Evolutionary conservation across 2,329 filamentous ascomycete species (phyloP).

Genomic region (Claviceps quebecensis): DNA sequence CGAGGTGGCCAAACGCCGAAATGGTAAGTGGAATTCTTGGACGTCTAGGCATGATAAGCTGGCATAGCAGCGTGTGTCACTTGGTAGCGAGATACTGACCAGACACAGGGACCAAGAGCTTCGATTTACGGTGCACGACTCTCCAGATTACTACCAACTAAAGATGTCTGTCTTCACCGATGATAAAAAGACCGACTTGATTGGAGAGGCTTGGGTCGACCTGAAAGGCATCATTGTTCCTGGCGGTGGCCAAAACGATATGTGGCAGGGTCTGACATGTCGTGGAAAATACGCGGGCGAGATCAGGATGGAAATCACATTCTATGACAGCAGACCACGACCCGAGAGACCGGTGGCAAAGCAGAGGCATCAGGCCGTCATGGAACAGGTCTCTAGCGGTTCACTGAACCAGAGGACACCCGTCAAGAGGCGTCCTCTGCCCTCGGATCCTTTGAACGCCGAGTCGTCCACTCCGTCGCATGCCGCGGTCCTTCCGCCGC

Average conservation of each 20-base stretch:
- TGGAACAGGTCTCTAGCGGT: conserved; percentile 23
- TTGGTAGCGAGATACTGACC: conserved; percentile 6
- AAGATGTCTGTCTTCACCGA: conserved; percentile 97
- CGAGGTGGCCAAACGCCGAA: conserved; percentile 87
- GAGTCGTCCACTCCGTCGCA: conserved; percentile 25
- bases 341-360: conserved; percentile 53
- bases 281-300: conserved; percentile 94
- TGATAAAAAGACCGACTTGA: conserved; percentile 93
- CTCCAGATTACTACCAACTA: conserved; percentile 86
- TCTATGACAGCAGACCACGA: conserved; percentile 80
- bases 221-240: conserved; percentile 66
- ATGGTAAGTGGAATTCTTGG: conserved; percentile 48
- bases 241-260: conserved; percentile 84
- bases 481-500: conserved; percentile 13
- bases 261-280: conserved; percentile 80
- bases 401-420: conserved; percentile 38
- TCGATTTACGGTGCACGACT: conserved; percentile 91
- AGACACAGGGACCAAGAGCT: conserved; percentile 81
- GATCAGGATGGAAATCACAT: conserved; percentile 88
- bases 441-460: conserved; percentile 57
- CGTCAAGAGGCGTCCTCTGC: conserved; percentile 73
- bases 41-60: too few species aligned
- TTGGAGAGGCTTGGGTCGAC: conserved; percentile 86
- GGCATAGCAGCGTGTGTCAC: too few species aligned
- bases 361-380: conserved; percentile 27